A percentile compares a stretch with the other conserved stretches of the same genome.
These are phyloP conservation scores for Botryotinia calthae DNA, from an alignment of 2,329 filamentous ascomycete genomes.

Conservation along the genomic window DNA sequence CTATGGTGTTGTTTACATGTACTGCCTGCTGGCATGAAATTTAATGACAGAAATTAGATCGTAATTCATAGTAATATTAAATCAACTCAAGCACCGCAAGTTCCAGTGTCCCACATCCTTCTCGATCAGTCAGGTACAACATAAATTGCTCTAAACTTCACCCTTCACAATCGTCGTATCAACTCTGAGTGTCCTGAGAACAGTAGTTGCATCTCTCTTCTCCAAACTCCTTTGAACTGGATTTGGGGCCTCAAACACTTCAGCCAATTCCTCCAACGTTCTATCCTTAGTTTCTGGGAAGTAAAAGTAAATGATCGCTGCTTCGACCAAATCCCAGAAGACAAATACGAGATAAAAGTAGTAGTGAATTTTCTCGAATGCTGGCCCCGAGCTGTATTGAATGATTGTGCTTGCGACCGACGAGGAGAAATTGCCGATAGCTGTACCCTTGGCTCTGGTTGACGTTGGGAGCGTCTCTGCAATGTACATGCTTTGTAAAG, in stretches of 20 bases:
- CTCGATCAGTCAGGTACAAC: background rate
- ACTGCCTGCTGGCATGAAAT: background rate
- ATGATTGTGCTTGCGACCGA: constrained; percentile 40
- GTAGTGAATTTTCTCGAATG: constrained; percentile 40
- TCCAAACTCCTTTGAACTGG: constrained; percentile 43
- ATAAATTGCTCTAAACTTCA: constrained; percentile 1
- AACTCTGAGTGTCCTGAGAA: constrained; percentile 40
- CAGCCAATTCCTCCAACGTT: constrained; percentile 54
- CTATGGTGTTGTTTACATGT: background rate
- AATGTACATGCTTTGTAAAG: constrained; percentile 50
- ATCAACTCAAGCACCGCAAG: background rate
- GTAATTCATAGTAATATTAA: background rate
- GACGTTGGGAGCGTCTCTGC: constrained; percentile 47
- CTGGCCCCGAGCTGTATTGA: constrained; percentile 41
- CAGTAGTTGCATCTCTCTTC: constrained; percentile 43
- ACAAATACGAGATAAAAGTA: constrained; percentile 41
- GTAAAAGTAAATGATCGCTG: constrained; percentile 49
- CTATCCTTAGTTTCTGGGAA: constrained; percentile 56
- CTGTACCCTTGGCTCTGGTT: constrained; percentile 44
- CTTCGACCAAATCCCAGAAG: constrained; percentile 36
- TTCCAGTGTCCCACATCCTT: background rate
- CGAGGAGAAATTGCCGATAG: constrained; percentile 46
- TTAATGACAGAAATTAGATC: background rate
- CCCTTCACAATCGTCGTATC: constrained; percentile 5
- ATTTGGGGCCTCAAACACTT: constrained; percentile 50